phyloP scores from a whole-genome alignment of 1,139 yeast species.

The Debaryomycetaceae sp. region DNA sequence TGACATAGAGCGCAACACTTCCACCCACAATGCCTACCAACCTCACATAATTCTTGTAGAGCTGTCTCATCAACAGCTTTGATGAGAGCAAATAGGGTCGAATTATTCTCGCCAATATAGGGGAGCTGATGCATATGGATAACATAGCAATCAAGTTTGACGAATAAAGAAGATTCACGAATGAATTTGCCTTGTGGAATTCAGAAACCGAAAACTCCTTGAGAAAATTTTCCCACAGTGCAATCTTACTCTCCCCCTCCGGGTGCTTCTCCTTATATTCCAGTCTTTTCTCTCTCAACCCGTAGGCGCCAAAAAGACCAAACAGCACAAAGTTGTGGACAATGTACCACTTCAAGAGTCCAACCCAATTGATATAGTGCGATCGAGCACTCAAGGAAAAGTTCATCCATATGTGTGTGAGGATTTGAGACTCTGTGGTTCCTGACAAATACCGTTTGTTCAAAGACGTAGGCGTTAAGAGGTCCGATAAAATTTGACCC shows the following conservation, averaged over 20 bases:
- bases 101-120: slow-evolving; percentile 18
- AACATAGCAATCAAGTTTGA: slow-evolving; percentile 38
- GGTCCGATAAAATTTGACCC: slow-evolving; percentile 42
- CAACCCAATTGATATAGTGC: slow-evolving; percentile 28
- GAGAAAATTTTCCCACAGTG: slow-evolving; percentile 6
- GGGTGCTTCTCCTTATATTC: neutral
- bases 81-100: slow-evolving; percentile 9
- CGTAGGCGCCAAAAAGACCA: neutral
- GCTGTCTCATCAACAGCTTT: slow-evolving; percentile 4
- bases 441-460: slow-evolving; percentile 37
- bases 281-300: neutral
- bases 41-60: slow-evolving; percentile 32
- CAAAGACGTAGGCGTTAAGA: slow-evolving; percentile 39
- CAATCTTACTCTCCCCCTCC: slow-evolving; percentile 1
- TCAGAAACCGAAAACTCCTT: slow-evolving; percentile 18
- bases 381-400: slow-evolving; percentile 27
- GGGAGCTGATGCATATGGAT: slow-evolving; percentile 34
- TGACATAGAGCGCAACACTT: slow-evolving; percentile 24
- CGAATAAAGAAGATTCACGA: slow-evolving; percentile 33
- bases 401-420: slow-evolving; percentile 46
- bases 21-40: slow-evolving; percentile 35
- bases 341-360: slow-evolving; percentile 24
- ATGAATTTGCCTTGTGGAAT: slow-evolving; percentile 28
- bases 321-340: slow-evolving; percentile 20
- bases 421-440: slow-evolving; percentile 27